phyloP scores from a whole-genome alignment of 225 moss, liverwort and hornwort species.

The Pseudoscleropodium purum region DNA sequence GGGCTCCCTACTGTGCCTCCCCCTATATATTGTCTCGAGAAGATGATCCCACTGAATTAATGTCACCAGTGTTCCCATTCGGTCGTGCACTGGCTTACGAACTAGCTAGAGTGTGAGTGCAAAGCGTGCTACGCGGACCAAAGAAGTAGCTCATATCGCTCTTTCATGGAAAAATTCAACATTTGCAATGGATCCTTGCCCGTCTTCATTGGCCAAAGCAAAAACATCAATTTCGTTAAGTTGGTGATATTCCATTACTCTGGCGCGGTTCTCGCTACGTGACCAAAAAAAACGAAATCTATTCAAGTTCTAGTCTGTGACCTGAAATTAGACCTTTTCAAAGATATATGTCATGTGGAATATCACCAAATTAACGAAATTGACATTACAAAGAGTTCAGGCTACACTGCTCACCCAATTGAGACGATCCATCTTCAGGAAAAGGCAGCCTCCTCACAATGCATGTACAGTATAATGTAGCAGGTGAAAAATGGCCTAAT shows the following conservation, averaged over 20 bases:
- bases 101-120: background rate
- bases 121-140: no score
- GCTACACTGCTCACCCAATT: background rate
- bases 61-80: background rate
- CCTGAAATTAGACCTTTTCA: background rate
- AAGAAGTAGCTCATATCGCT: background rate
- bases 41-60: background rate
- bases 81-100: background rate
- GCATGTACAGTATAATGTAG: background rate
- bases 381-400: background rate
- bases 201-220: background rate
- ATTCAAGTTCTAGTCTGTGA: background rate
- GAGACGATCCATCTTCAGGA: background rate
- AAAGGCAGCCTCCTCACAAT: background rate
- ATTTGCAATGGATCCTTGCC: background rate
- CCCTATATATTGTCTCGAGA: background rate
- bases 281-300: background rate
- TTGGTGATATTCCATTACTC: background rate
- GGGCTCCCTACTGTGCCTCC: background rate
- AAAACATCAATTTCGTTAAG: background rate
- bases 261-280: fast-evolving
- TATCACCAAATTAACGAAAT: background rate
- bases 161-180: background rate
- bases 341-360: background rate
- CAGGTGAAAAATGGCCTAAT: background rate